These are phyloP conservation scores for Mollisia scopiformis DNA, from an alignment of 2,329 filamentous ascomycete species.

Conservation along the genomic window DNA sequence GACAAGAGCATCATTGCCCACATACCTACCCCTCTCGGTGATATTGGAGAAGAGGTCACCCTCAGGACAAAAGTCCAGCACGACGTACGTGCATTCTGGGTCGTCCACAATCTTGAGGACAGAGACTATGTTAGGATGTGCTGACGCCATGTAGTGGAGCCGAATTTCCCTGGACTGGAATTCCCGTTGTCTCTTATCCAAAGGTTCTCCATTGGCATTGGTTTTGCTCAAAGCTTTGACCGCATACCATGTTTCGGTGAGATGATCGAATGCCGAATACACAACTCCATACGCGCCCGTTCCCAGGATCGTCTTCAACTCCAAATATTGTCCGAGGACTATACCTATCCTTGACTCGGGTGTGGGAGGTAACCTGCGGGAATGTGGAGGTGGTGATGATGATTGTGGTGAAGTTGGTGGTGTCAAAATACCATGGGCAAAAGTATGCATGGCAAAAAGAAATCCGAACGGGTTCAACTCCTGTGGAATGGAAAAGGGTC, in stretches of 20 bases:
- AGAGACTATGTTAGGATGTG: constrained; percentile 91
- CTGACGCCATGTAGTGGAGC: constrained; percentile 86
- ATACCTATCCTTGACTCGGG: constrained; percentile 88
- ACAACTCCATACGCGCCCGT: constrained; percentile 97
- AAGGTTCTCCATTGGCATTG: constrained; percentile 67
- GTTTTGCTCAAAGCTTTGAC: constrained; percentile 97
- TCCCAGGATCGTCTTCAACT: constrained; percentile 83
- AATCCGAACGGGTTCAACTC: constrained; percentile 24
- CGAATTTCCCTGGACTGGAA: constrained; percentile 95
- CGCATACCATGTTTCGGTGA: constrained; percentile 73
- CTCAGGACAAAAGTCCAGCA: constrained; percentile 96
- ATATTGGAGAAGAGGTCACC: constrained; percentile 98
- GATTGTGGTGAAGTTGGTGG: constrained; percentile 19
- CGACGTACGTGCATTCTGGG: constrained; percentile 90
- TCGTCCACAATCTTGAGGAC: constrained; percentile 93
- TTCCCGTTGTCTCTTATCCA: constrained; percentile 83
- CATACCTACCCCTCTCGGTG: constrained; percentile 90
- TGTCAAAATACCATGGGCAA: constrained; percentile 26
- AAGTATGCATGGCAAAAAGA: constrained; percentile 34
- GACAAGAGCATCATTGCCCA: constrained; percentile 88
- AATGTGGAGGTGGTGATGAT: constrained; percentile 27
- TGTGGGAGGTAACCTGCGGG: constrained; percentile 37
- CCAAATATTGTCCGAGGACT: constrained; percentile 68
- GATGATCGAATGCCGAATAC: constrained; percentile 85
- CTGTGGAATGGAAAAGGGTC: constrained; percentile 18